These are phyloP conservation scores for Magnusiomyces magnusii DNA, from an alignment of 1,139 yeast genomes.

Conservation along the genomic window DNA sequence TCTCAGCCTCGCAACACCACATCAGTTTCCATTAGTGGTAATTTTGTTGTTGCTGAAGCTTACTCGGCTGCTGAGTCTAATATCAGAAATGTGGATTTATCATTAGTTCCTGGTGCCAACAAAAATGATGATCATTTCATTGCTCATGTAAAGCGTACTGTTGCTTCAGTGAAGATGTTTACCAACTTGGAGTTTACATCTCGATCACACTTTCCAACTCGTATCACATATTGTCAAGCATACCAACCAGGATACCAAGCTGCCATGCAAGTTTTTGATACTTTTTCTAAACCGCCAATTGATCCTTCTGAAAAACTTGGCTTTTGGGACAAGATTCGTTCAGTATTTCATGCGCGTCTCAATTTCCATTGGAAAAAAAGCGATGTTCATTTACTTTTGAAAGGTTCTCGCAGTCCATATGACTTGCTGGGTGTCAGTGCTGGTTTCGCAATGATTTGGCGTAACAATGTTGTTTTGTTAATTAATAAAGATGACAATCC, in stretches of 20 bases:
- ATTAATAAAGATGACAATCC: conserved; percentile 60
- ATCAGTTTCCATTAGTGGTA: conserved; percentile 38
- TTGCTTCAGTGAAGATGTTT: conserved; percentile 67
- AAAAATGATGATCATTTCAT: conserved; percentile 8
- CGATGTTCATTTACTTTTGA: conserved; percentile 45
- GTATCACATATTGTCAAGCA: conserved; percentile 81
- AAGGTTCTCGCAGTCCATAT: conserved; percentile 75
- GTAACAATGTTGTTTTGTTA: conserved; percentile 50
- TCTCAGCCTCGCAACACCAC: conserved; percentile 31
- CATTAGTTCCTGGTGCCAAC: conserved; percentile 47
- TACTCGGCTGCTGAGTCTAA: conserved; percentile 40
- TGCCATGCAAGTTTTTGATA: conserved; percentile 69
- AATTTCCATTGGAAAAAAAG: conserved; percentile 43
- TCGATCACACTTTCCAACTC: conserved; percentile 51
- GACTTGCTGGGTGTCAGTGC: conserved; percentile 57
- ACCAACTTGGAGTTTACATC: conserved; percentile 53
- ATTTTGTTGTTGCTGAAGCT: conserved; percentile 51
- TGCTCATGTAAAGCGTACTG: conserved; percentile 55
- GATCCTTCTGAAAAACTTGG: conserved; percentile 85
- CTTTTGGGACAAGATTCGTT: conserved; percentile 66
- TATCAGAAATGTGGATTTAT: conserved; percentile 54
- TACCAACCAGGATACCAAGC: conserved; percentile 82
- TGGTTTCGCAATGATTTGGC: conserved; percentile 79
- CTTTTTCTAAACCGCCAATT: conserved; percentile 70
- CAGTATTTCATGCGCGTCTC: conserved; percentile 51